These are phyloP conservation scores for Symbiodinium pilosum DNA, from an alignment of 73 alveolate genomes.

Conservation along the genomic window DNA sequence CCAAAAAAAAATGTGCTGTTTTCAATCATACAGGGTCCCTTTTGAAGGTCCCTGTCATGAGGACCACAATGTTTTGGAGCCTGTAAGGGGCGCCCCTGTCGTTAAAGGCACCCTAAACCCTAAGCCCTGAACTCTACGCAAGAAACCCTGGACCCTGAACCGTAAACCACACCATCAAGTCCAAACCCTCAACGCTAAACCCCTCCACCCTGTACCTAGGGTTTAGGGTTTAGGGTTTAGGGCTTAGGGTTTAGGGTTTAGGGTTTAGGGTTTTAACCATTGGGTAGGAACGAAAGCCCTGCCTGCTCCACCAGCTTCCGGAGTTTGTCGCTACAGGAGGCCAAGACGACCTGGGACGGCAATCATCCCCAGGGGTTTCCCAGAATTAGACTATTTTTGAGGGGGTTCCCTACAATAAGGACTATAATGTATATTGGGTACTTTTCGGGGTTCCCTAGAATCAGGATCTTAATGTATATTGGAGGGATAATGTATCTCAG, in stretches of 20 bases:
- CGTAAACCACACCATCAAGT: neutral
- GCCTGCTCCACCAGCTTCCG: constrained; percentile 66
- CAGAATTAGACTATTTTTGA: too few relatives aligned
- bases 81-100: neutral
- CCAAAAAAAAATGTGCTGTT: too few relatives aligned
- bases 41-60: too few relatives aligned
- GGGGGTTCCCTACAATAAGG: too few relatives aligned
- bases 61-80: too few relatives aligned
- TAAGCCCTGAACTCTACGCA: neutral
- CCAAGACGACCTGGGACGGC: constrained; percentile 15
- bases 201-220: neutral
- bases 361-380: too few relatives aligned
- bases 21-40: too few relatives aligned
- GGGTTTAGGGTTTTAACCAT: neutral
- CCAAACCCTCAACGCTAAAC: neutral
- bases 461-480: too few relatives aligned
- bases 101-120: neutral
- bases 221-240: neutral
- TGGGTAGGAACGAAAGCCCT: neutral
- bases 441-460: too few relatives aligned
- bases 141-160: neutral
- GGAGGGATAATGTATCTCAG: too few relatives aligned
- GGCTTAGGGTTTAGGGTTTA: neutral
- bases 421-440: too few relatives aligned
- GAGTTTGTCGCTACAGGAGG: constrained; percentile 70